phyloP scores from a whole-genome alignment of 345 rosid genomes.

The Barbarea vulgaris region DNA sequence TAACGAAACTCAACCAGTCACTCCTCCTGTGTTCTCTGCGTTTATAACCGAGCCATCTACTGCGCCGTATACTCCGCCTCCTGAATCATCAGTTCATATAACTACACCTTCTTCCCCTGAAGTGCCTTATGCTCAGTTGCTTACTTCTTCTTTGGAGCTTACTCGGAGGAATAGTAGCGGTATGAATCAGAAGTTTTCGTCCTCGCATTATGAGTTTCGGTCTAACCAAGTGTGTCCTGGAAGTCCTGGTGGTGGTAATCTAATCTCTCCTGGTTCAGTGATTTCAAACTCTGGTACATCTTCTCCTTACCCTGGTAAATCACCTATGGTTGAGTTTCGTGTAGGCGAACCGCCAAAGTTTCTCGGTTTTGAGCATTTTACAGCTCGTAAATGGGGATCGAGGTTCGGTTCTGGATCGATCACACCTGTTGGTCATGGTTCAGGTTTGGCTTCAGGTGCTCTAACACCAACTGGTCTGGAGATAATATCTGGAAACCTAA shows the following conservation, averaged over 20 bases:
- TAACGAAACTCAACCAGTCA: constrained; percentile 89
- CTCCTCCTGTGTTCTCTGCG: constrained; percentile 96
- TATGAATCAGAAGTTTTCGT: constrained; percentile 57
- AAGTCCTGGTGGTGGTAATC: constrained; percentile 77
- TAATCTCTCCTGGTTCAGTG: constrained; percentile 81
- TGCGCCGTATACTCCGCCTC: constrained; percentile 91
- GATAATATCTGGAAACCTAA: constrained; percentile 61
- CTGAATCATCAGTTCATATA: constrained; percentile 76
- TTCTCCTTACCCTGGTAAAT: constrained; percentile 81
- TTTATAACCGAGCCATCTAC: constrained; percentile 91
- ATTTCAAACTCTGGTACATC: constrained; percentile 83
- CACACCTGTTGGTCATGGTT: constrained; percentile 82
- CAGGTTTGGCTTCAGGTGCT: constrained; percentile 77
- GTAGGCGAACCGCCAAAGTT: constrained; percentile 68
- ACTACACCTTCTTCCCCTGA: constrained; percentile 97
- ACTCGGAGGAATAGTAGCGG: constrained; percentile 66
- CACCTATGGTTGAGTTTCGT: constrained; percentile 60
- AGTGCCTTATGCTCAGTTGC: constrained; percentile 88
- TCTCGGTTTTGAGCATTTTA: constrained; percentile 65
- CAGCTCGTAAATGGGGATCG: constrained; percentile 83
- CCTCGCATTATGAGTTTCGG: constrained; percentile 72
- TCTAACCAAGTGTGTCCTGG: constrained; percentile 66
- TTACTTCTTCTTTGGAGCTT: constrained; percentile 85
- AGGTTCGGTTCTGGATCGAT: constrained; percentile 82
- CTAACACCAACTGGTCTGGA: constrained; percentile 73